Base-by-base conservation (phyloP, 2,329 filamentous ascomycete species). In the Coniochaeta hoffmannii region DNA sequence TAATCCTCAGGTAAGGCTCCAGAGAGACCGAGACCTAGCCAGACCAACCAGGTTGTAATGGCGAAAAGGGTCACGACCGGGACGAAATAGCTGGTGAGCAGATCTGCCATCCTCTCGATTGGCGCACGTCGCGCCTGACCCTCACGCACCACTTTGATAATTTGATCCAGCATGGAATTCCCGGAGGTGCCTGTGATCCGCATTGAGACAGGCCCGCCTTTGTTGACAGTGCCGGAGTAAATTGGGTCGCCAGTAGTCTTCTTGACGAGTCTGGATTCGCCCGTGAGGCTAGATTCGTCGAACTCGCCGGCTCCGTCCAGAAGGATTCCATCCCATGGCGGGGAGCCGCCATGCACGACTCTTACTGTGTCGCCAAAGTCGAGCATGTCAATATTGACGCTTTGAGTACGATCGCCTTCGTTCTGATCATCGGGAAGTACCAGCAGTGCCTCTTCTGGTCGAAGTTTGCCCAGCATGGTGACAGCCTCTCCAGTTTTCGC, bases 261-360 rank as follows among this genome's bases (percentile, higher is more conserved):
- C 63, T 77, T 78, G 54, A 90, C 81, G 0, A 80, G 80, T 6
- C 80, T 78, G 14, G 88, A 88, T 69, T 92, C 88, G 53, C 88
- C 88, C 2, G 93, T 97, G 58, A 97, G 76, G 58, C 90, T 95
- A 11, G 90, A 92, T 68, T 97, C 93, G 65, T 97, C 90, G 64
- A 97, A 96, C 51, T 76, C 79, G 44, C 82, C 83, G 51, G 82
- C 77, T 3, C 82, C 85, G 58, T 79, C 68, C 58, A 83, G 72
- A 59, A 96, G 61, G 57, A 79, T 69, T 9, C 92, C 91, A 66
- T 97, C 93, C 6, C 87, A 90, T 0, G 92, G 89, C 0, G 93
- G 93, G 0, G 91, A 96, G 1, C 83, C 80, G 2, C 93, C 93
- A 57, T 92, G 84, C 1, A 85, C 81, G 2, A 97, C 81, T 53